Base-by-base conservation (phyloP, 140 eudicot genomes). In the Cichorium intybus region DNA sequence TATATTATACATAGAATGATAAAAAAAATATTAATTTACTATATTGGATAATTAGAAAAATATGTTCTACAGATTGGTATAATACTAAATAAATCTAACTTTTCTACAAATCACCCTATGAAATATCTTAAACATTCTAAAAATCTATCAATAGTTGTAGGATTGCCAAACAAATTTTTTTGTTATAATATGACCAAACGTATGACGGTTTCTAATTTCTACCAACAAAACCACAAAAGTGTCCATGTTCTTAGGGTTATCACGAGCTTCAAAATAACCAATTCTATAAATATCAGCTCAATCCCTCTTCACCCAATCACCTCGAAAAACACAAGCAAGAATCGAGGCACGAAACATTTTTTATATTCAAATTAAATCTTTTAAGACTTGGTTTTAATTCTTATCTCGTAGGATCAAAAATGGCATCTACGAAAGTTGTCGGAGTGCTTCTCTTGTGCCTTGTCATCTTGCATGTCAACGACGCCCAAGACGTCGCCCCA, bases 401-500 rank as follows among this genome's bases (percentile, higher is more conserved):
- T 43, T 15, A 15, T 15, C 18, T 15, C 1, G 49, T 43, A 43
- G 49, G 49, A 43, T 54, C 1, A 23, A 24, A 54, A 15, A 62
- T 62, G 69, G 56, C 69, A 5, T 33, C 57, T n/a, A 54, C 48
- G 62, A 79, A 83, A 45, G 1, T 69, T 27, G 64, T 69, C 23
- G 82, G 76, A 23, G 18, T 57, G 45, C 57, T 79, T 29, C 29
- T 83, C 20, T 9, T 69, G 58, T 76, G 80, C 83, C 34, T 83
- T 43, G 69, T 83, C 46, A 58, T 79, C 7, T 48, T 71, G 43
- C 72, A 50, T 15, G 72, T 78, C 7, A 54, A 14, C 6, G 22
- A 68, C 15, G 87, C 69, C 12, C 34, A 74, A 26, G 70, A 43
- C n/a, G 1, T 20, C 49, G 20, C 49, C 49, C 18, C 49, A 11